A percentile compares a stretch with the other conserved stretches of the same genome.
Evolutionary conservation across 73 alveolate species (phyloP).

Genomic region (Paramecium sonneborni): DNA sequence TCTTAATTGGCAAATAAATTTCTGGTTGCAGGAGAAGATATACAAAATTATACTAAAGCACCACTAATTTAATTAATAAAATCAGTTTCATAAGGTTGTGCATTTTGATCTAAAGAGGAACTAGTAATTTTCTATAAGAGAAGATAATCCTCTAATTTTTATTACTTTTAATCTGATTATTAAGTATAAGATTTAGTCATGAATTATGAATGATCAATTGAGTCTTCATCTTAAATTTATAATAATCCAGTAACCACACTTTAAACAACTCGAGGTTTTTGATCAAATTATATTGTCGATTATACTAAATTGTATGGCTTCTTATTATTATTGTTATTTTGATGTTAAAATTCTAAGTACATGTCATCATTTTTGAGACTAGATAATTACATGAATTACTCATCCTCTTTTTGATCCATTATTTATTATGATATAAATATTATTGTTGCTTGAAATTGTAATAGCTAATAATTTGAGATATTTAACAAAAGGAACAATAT

Average conservation of each 20-base stretch:
- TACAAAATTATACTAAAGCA: neutral
- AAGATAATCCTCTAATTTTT: neutral
- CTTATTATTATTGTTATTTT: neutral
- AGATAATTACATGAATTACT: neutral
- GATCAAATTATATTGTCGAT: neutral
- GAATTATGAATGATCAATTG: neutral
- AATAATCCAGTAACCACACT: neutral
- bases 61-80: neutral
- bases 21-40: constrained; percentile 49
- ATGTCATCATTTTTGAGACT: neutral
- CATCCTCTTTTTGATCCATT: neutral
- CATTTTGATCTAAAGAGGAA: neutral
- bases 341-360: neutral
- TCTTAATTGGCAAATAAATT: neutral
- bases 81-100: neutral
- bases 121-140: neutral
- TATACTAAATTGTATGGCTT: neutral
- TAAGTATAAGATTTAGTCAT: neutral
- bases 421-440: neutral
- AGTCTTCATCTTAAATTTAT: neutral
- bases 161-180: neutral
- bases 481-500: neutral
- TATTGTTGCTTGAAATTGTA: neutral
- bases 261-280: neutral
- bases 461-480: neutral